Percentiles rank a stretch among this genome's conserved stretches.
Conservation (phyloP, 2,329 filamentous ascomycete genomes). For the Scopulariopsis brevicaulis region DNA sequence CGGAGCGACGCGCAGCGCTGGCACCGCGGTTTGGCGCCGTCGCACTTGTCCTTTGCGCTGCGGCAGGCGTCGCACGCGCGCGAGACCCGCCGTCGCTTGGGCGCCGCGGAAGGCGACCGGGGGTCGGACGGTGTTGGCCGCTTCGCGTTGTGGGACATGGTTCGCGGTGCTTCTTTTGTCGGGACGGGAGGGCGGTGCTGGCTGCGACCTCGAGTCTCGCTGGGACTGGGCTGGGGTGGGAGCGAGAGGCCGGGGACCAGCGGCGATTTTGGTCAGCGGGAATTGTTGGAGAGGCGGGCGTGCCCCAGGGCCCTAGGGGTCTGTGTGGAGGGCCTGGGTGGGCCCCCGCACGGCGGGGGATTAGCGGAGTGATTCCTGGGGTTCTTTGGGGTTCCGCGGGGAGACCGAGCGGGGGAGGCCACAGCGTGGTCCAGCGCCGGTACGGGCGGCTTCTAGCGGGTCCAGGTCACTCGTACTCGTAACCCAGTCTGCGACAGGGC, state of each 20-base stretch:
- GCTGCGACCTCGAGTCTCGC: neutral
- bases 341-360: neutral
- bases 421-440: neutral
- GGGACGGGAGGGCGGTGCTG: neutral
- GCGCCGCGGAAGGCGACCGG: slow-evolving; percentile 15
- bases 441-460: neutral
- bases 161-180: neutral
- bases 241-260: neutral
- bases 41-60: slow-evolving; percentile 59
- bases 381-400: neutral
- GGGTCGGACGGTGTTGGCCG: slow-evolving; percentile 9
- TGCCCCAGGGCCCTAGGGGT: neutral
- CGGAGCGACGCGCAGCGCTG: slow-evolving; percentile 53
- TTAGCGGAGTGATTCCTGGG: neutral
- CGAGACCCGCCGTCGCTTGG: slow-evolving; percentile 54
- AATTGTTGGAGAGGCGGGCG: neutral
- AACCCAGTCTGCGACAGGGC: too few relatives aligned
- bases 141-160: neutral
- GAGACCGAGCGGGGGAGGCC: neutral
- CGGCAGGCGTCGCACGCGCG: slow-evolving; percentile 60
- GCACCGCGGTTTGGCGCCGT: slow-evolving; percentile 56
- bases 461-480: neutral
- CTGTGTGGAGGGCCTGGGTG: neutral
- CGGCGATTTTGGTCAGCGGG: neutral
- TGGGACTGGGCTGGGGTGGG: neutral